Evolutionary conservation across 805 yeast genomes (phyloP).

Genomic region (Wickerhamomyces chambardii): DNA sequence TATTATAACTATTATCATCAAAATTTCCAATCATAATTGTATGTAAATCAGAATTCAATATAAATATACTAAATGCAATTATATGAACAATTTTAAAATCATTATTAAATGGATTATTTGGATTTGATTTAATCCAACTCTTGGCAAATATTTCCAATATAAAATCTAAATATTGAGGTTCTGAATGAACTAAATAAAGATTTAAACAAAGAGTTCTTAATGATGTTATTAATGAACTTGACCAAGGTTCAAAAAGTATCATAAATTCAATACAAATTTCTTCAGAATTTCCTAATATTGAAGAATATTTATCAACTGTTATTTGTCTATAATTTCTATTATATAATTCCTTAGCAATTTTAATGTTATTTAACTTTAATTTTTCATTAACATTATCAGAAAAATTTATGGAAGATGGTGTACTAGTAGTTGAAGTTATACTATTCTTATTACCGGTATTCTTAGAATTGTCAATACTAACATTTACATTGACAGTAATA

Average conservation of each 20-base stretch:
- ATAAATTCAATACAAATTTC: constrained; percentile 26
- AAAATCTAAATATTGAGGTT: constrained; percentile 67
- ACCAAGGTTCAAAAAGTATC: constrained; percentile 30
- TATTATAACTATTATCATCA: constrained; percentile 16
- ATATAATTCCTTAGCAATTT: constrained; percentile 23
- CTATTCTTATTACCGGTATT: no score
- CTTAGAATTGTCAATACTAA: no score
- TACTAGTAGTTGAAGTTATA: no score
- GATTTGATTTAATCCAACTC: constrained; percentile 46
- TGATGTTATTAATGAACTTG: constrained; percentile 43
- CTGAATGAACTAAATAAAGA: constrained; percentile 73
- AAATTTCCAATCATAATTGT: constrained; percentile 29
- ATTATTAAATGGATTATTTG: constrained; percentile 38
- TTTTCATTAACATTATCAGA: no score
- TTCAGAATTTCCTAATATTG: constrained; percentile 26
- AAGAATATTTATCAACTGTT: constrained; percentile 32
- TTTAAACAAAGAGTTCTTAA: constrained; percentile 53
- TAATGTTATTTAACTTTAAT: not conserved
- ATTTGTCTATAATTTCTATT: constrained; percentile 19
- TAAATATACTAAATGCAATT: constrained; percentile 59
- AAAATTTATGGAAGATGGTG: no score
- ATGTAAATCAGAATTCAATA: constrained; percentile 73
- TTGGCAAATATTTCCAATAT: constrained; percentile 60
- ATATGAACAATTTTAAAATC: constrained; percentile 57
- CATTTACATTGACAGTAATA: no score